A percentile compares a stretch with the other conserved stretches of the same genome.
Conservation (phyloP, 139 green algal genomes). For the Haematococcus lacustris region DNA sequence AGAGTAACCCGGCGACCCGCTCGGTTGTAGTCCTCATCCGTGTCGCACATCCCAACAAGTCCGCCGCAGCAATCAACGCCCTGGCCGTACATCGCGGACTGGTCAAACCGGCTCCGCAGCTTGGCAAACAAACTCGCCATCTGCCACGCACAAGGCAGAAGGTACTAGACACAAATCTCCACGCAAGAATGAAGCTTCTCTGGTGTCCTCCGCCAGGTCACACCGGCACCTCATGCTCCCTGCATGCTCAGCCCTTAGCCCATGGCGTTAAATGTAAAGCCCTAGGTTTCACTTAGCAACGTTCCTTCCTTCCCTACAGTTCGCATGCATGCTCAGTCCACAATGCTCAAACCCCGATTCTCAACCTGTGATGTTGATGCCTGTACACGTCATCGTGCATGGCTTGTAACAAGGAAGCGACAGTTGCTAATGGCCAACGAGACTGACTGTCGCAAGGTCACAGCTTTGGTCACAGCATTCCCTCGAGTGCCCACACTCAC, state of each 20-base stretch:
- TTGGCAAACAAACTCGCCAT: background rate
- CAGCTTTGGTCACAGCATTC: background rate
- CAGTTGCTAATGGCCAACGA: background rate
- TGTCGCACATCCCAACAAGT: no score
- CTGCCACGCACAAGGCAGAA: background rate
- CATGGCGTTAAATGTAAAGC: background rate
- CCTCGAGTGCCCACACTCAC: background rate
- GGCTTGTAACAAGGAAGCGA: background rate
- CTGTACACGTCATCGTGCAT: background rate
- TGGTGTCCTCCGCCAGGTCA: no score
- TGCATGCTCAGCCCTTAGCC: background rate
- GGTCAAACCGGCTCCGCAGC: background rate
- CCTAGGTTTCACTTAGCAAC: background rate
- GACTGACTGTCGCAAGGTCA: background rate
- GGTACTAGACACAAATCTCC: background rate
- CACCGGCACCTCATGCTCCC: background rate
- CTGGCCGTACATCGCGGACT: background rate
- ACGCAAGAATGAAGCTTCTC: no score
- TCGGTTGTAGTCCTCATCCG: background rate
- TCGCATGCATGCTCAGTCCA: background rate
- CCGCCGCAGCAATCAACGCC: background rate
- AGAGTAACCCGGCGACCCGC: background rate
- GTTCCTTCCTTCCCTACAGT: background rate
- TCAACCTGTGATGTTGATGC: background rate
- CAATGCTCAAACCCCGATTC: background rate